Percentiles rank a stretch among this genome's conserved stretches.
Conservation (phyloP, 2,329 filamentous ascomycete genomes). For the Podosphaera fusca region DNA sequence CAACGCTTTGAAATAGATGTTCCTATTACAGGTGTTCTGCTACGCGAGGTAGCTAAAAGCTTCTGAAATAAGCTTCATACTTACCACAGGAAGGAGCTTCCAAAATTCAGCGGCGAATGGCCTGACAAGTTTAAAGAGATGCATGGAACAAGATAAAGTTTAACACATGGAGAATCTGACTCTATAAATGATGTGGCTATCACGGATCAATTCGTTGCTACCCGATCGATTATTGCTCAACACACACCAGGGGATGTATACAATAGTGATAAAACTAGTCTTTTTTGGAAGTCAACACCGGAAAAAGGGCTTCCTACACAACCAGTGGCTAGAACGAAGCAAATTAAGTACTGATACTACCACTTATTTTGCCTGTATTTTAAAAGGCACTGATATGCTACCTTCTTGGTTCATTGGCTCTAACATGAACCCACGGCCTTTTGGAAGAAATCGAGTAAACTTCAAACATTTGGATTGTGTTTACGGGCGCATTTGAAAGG, state of each 20-base stretch:
- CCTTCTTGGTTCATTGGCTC: slow-evolving; percentile 1
- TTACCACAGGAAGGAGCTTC: too few relatives aligned
- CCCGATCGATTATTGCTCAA: not conserved
- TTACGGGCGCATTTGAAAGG: not conserved
- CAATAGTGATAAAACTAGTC: not conserved
- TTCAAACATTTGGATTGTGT: not conserved
- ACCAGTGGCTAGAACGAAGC: slow-evolving; percentile 3
- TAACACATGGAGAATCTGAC: not conserved
- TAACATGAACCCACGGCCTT: not conserved
- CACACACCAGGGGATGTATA: not conserved
- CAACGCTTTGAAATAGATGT: too few relatives aligned
- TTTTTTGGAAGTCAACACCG: not conserved
- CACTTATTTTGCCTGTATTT: not conserved
- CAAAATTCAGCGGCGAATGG: not conserved
- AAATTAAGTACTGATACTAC: not conserved
- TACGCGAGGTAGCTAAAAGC: too few relatives aligned
- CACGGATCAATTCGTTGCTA: not conserved
- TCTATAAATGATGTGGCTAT: not conserved
- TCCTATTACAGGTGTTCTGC: too few relatives aligned
- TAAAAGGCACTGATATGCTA: not conserved
- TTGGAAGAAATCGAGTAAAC: not conserved
- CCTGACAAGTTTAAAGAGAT: not conserved
- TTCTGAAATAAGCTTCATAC: too few relatives aligned
- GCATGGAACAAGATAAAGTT: not conserved
- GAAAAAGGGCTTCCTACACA: slow-evolving; percentile 20